Conservation (phyloP, 441 rosid species). For the Adansonia grandidieri region DNA sequence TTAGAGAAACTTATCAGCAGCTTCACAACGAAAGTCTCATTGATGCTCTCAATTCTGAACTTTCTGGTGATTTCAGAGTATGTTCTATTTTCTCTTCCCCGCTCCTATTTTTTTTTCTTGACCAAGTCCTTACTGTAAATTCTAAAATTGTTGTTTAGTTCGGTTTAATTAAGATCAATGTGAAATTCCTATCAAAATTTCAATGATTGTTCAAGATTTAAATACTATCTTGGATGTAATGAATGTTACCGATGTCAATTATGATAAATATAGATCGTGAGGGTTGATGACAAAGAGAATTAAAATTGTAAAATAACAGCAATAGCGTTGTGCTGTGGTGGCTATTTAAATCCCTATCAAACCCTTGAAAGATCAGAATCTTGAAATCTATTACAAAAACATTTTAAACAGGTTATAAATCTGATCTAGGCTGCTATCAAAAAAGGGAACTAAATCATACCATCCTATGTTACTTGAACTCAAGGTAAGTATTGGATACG, state of each 20-base stretch:
- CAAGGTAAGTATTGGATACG: too few species aligned
- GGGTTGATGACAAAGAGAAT: too few species aligned
- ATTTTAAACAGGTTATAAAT: background rate
- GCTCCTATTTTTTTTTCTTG: background rate
- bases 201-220: background rate
- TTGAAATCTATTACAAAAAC: background rate
- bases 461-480: background rate
- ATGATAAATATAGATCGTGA: too few species aligned
- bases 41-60: conserved; percentile 59
- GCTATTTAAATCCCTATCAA: too few species aligned
- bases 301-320: too few species aligned
- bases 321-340: too few species aligned
- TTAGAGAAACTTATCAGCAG: conserved; percentile 62
- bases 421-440: background rate
- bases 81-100: conserved; percentile 10
- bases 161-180: conserved; percentile 3
- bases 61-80: conserved; percentile 83
- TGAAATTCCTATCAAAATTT: conserved; percentile 6
- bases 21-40: conserved; percentile 64
- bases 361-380: background rate
- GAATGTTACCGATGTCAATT: too few species aligned
- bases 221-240: too few species aligned
- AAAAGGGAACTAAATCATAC: background rate
- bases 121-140: background rate
- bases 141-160: conserved; percentile 12